These are phyloP conservation scores for Kitagawia praeruptora DNA, from an alignment of 129 eudicot species.

Conservation along the genomic window DNA sequence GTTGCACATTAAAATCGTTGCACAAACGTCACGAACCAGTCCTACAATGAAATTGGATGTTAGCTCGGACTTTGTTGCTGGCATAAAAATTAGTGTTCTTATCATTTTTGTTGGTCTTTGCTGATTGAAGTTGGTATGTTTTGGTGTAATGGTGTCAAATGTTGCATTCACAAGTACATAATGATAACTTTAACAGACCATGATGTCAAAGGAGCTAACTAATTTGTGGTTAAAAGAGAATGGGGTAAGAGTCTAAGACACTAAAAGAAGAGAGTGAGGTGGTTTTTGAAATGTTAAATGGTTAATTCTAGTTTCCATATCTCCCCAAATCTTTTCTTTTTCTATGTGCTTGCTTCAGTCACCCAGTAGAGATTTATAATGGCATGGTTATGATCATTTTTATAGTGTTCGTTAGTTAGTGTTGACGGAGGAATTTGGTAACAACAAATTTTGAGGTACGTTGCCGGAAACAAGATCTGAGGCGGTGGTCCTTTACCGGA, in stretches of 20 bases:
- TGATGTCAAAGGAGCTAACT: slow-evolving; percentile 5
- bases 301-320: background rate
- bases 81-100: no score
- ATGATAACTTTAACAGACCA: background rate
- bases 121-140: background rate
- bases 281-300: background rate
- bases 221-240: background rate
- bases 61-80: no score
- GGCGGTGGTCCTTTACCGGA: no score
- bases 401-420: background rate
- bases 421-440: no score
- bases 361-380: background rate
- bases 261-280: background rate
- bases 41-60: no score
- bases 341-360: background rate
- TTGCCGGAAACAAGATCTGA: no score
- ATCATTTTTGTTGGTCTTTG: background rate
- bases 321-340: background rate
- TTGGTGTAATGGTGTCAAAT: background rate
- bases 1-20: no score
- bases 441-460: no score
- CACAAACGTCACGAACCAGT: no score
- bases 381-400: background rate
- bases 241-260: no score
- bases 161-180: background rate